These are phyloP conservation scores for Oryza nivara DNA, from an alignment of 176 grass and related monocot genomes.

Conservation along the genomic window DNA sequence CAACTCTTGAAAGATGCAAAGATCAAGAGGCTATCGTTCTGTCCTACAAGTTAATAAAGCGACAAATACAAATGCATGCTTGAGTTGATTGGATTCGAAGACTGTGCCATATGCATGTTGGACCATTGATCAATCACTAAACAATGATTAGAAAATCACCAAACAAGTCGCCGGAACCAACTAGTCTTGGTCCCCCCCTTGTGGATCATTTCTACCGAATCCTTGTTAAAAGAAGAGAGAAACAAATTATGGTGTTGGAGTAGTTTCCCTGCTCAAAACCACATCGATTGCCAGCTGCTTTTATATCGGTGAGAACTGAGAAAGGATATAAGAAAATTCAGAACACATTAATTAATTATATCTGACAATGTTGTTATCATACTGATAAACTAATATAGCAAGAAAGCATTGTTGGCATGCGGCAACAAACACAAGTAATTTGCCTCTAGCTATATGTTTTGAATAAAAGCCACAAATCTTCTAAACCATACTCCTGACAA, in stretches of 20 bases:
- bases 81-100: not conserved
- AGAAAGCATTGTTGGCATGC: no score
- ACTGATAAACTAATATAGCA: no score
- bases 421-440: no score
- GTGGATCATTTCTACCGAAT: constrained; percentile 35
- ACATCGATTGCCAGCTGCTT: not conserved
- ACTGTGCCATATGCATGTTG: not conserved
- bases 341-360: no score
- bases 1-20: no score
- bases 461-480: no score
- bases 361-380: no score
- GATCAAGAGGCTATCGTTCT: not conserved
- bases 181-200: constrained; percentile 41
- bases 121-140: not conserved
- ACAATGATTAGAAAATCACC: constrained; percentile 27
- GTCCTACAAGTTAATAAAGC: constrained; percentile 10
- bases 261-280: not conserved
- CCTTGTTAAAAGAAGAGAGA: constrained; percentile 44
- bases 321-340: no score
- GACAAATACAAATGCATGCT: constrained; percentile 10
- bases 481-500: no score
- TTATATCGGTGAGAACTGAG: no score
- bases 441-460: no score
- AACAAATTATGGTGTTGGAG: not conserved
- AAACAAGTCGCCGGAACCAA: constrained; percentile 47